A percentile compares a stretch with the other conserved stretches of the same genome.
phyloP scores from a whole-genome alignment of 352 stramenopile genomes.

The Aphanomyces cochlioides region DNA sequence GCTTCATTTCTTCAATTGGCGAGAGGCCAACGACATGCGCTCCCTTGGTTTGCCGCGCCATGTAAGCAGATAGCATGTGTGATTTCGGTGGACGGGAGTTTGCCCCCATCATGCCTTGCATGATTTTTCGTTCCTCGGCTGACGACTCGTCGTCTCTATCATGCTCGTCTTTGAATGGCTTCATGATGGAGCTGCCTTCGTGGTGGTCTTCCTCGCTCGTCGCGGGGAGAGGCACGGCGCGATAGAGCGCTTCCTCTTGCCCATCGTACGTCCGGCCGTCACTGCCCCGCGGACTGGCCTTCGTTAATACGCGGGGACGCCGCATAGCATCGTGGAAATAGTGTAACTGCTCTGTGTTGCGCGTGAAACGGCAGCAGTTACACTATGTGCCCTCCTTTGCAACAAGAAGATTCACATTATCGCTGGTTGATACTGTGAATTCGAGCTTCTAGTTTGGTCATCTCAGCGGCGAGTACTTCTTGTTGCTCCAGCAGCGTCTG shows the following conservation, averaged over 20 bases:
- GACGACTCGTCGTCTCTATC: not conserved
- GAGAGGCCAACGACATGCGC: conserved; percentile 66
- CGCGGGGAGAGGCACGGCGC: not conserved
- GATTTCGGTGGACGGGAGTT: not conserved
- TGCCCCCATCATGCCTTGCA: not conserved
- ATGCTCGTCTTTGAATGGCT: conserved; percentile 3
- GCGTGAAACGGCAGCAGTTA: too few relatives aligned
- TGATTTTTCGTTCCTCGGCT: not conserved
- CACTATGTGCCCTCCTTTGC: too few relatives aligned
- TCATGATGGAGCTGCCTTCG: too few relatives aligned
- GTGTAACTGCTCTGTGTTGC: too few relatives aligned
- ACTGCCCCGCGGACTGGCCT: not conserved
- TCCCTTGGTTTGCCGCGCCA: conserved; percentile 63
- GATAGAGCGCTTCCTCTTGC: not conserved
- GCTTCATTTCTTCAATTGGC: conserved; percentile 77
- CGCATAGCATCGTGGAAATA: too few relatives aligned
- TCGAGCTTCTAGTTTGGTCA: not conserved
- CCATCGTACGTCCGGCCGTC: not conserved
- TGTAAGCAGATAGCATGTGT: conserved; percentile 50
- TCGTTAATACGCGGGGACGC: not conserved
- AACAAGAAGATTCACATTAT: too few relatives aligned
- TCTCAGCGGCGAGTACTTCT: conserved; percentile 21
- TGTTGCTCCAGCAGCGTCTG: conserved; percentile 18
- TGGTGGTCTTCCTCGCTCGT: not conserved
- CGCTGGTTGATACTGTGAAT: not conserved